Evolutionary conservation across 164 flowering plant genomes (phyloP).

Genomic region (Paratinospora sagittata): DNA sequence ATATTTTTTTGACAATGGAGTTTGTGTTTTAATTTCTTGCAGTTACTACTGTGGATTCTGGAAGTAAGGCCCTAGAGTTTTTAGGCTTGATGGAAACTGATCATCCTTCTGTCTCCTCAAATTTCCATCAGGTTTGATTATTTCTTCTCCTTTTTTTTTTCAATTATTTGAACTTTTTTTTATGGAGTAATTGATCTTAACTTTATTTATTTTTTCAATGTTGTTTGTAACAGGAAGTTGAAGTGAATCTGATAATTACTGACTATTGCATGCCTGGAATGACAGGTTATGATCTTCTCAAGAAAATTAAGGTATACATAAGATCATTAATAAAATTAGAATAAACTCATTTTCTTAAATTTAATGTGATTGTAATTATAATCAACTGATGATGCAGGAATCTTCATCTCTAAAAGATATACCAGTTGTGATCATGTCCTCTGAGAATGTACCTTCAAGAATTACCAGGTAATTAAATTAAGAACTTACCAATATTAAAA

Average conservation of each 20-base stretch:
- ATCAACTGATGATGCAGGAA: constrained; percentile 35
- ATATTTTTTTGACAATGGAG: not conserved
- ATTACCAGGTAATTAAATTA: constrained; percentile 54
- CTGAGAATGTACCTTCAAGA: constrained; percentile 86
- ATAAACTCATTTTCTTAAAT: not conserved
- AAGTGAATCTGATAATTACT: constrained; percentile 60
- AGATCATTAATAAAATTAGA: no score
- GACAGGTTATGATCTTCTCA: constrained; percentile 57
- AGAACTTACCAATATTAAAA: no score
- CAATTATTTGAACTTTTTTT: not conserved
- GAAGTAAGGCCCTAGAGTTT: constrained; percentile 52
- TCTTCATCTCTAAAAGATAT: constrained; percentile 53
- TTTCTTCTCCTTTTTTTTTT: not conserved
- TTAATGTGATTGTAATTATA: not conserved
- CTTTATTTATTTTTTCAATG: no score
- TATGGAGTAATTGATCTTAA: not conserved
- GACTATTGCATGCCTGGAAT: constrained; percentile 67
- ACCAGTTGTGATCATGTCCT: constrained; percentile 92
- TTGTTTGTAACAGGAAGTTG: constrained; percentile 19
- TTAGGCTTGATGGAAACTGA: constrained; percentile 37
- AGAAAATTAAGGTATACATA: constrained; percentile 39
- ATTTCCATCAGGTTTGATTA: constrained; percentile 18
- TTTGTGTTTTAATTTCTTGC: constrained; percentile 8
- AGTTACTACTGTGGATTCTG: constrained; percentile 62
- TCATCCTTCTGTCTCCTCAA: not conserved